Base-by-base conservation (phyloP, 208 protist species). In the Leishmania martiniquensis region DNA sequence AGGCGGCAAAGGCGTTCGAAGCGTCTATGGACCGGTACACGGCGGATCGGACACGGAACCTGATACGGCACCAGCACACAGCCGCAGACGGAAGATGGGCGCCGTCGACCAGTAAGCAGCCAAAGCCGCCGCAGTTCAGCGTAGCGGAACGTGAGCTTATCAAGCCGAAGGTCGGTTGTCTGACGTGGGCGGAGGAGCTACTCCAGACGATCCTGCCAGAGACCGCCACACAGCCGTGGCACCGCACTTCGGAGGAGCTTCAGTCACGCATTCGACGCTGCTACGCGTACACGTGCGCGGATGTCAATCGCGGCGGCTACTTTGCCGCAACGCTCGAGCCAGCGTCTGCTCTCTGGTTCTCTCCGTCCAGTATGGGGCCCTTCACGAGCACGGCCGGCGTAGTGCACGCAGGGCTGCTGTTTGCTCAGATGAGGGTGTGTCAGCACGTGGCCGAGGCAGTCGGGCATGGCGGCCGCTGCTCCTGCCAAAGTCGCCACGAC, bases 361-460 rank as follows among this genome's bases (percentile, higher is more conserved):
- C 71, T 37, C 7, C 71, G 55, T n/a, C 37, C 45, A 66, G 39
- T 37, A 34, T 29, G 6, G 32, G 25, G 32, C 45, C 54, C 17
- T 20, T 60, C 71, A 37, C 54, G 7, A 75, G 54, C 71, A 75
- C 71, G 10, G 37, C 55, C 25, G 57, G 55, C 55, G 2, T 76
- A 17, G 29, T 83, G 15, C 45, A 51, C 20, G 49, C 72, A 15
- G 17, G 20, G 32, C 15, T 71, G 22, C 74, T 83, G 49, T 83
- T 78, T 71, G 34, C 74, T 34, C 59, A 76, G 12, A 72, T 83
- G 79, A 75, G 76, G 39, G 68, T 83, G 47, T 69, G 39, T 45
- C 79, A 79, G 39, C 79, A 79, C 60, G 73, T 83, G 32, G 79
- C 79, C 39, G 79, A 83, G 45, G 73, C 39, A 12, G 20, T 73